phyloP scores from a whole-genome alignment of 169 alveolate species.

The Miamiensis avidus region DNA sequence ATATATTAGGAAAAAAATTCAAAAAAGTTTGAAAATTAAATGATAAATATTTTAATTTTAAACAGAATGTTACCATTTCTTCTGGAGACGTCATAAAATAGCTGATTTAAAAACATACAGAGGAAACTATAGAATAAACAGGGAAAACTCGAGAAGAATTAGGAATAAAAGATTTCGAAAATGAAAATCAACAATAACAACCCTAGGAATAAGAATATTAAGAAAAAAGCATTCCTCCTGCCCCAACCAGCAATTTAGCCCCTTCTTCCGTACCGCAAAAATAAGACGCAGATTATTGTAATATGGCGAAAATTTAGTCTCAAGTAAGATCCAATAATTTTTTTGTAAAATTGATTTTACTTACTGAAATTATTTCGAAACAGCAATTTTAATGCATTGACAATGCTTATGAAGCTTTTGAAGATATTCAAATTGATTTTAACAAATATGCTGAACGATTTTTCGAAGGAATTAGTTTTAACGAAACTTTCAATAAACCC shows the following conservation, averaged over 20 bases:
- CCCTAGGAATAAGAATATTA: too few species aligned
- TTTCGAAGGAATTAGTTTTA: background rate
- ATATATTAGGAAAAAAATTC: too few species aligned
- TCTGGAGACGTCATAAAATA: too few species aligned
- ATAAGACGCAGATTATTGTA: background rate
- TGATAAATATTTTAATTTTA: too few species aligned
- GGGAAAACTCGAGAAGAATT: background rate
- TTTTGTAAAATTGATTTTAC: too few species aligned
- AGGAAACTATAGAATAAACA: background rate
- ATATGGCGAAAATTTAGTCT: background rate
- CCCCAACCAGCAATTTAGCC: background rate
- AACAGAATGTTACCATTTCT: too few species aligned
- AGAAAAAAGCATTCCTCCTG: too few species aligned
- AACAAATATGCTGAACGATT: background rate
- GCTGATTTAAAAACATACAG: background rate
- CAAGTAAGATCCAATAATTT: background rate
- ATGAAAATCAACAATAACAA: too few species aligned
- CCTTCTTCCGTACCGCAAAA: background rate
- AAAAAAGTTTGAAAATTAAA: too few species aligned
- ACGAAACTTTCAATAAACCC: background rate
- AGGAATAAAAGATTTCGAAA: background rate
- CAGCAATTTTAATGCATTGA: background rate
- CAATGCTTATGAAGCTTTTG: background rate
- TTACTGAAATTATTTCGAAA: background rate
- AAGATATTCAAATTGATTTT: background rate